Base-by-base conservation (phyloP, 306 rosid genomes). In the Delonix regia region DNA sequence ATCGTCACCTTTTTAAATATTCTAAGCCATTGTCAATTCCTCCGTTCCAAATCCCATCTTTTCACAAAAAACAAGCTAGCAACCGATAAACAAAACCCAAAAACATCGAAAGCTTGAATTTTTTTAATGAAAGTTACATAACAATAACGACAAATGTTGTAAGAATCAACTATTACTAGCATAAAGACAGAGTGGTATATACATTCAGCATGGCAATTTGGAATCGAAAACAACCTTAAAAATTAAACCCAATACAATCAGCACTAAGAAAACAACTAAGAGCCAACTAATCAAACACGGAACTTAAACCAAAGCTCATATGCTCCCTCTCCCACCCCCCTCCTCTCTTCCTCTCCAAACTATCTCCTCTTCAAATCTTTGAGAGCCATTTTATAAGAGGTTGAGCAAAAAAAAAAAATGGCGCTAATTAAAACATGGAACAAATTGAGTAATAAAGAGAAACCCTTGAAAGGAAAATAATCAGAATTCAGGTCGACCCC, bases 1-100 rank as follows among this genome's bases (percentile, higher is more conserved):
- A 95, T 91, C 28, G 65, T 47, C 12, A 45, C 56, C 79, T 65
- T 28, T 30, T 75, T 57, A 67, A 25, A 71, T 13, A 45, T 49
- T 57, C 68, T 34, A 49, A 34, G 61, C 65, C 53, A 60, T 28
- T 73, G 62, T 78, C 80, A 68, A 47, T 28, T 56, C 56, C 64
- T 52, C 71, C 76, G 51, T 24, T n/a, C 56, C 52, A 66, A 59
- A 65, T 78, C 78, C 77, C 79, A 42, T 15, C 61, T 78, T 62
- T 57, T 73, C 79, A 39, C 64, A 61, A 39, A 71, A 75, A 22
- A 39, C 56, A 65, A 74, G 22, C 61, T 60, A 45, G 5, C 7
- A 44, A 64, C 8, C 5, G 48, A 18, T 15, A 24, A 62, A 71
- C 44, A 62, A 65, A 61, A 71, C 41, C 56, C 33, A 15, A 55